Base-by-base conservation (phyloP, 495 filamentous ascomycete species). In the Hypomontagnella monticulosa region DNA sequence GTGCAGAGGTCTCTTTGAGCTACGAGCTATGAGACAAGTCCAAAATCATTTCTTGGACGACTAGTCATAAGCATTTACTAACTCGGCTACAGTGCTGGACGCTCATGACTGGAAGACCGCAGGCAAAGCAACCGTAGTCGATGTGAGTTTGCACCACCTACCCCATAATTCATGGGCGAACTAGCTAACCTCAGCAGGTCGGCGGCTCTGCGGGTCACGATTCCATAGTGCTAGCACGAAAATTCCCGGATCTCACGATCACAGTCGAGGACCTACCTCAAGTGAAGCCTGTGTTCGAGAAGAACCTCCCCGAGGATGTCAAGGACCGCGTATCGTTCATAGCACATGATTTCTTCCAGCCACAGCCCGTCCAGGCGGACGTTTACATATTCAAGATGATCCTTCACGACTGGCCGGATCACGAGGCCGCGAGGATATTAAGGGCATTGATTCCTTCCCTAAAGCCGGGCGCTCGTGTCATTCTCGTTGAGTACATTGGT, bases 341-440 rank as follows among this genome's bases (percentile, higher is more conserved):
- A 43, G 75, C 69, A 14, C 79, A 86, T 41, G 77, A 84, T 54
- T 81, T 87, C 61, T 81, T 84, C 71, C 49, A 76, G 27, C 65
- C 71, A 3, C 83, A 87, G 64, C 75, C 80, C 0, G 66, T 82
- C n/a, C 67, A 70, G 11, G 85, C 85, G 4, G 82, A 85, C 42
- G 76, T 83, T 10, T 88, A 87, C 61, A 75, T 87, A 36, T 66
- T 86, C 23, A 80, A 85, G 20, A 72, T 77, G 54, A 78, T 87
- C 18, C 61, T 88, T n/a, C 85, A 87, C 59, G 82, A 87, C 61
- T 80, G 80, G 75, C 64, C 76, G 4, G 75, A 82, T 23, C 59
- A 70, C n/a, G 74, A 84, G 23, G 76, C 73, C 3, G 53, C 76
- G 2, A 72, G 64, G 19, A 82, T 85, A 49, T 58, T 87, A 4